Evolutionary conservation across 352 stramenopile genomes (phyloP), one percentile per base, ranked within the genome.

Genomic region (Thalassiosira hispida): DNA sequence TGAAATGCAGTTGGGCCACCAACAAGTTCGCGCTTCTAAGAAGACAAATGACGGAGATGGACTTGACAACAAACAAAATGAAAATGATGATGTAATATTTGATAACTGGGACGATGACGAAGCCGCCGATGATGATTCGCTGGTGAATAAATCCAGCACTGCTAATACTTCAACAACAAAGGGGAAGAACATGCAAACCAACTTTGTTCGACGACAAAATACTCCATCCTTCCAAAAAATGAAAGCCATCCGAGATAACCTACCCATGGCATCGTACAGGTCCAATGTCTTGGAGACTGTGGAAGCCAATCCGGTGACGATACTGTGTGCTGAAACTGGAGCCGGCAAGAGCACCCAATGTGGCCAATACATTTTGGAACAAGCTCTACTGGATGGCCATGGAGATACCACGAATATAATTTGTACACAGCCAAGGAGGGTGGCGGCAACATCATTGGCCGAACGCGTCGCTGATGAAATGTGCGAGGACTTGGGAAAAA

Each of bases 371-470:
- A 63, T 63, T 29, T n/a, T 63, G 5, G 55, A 63, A 25, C 27
- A 63, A 29, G 55, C 55, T 18, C 16, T 49, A 49, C 40, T 49
- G 40, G 40, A 49, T 49, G 16, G 16, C 11, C 20, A 63, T 33
- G 55, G 55, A 6, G 55, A 35, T 29, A 14, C 22, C 2, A 29
- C 22, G 9, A 40, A 63, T 18, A 49, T 49, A 6, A 63, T 63
- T 47, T 35, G 35, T 4, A 63, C 55, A n/a, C 55, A 63, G 22
- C 55, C 55, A 29, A 5, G 55, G 23, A 63, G 98, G 72, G 97
- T 99, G 18, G 98, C 98, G 22, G 98, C 97, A 4, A 99, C 99
- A 97, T 98, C 95, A 77, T 97, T 99, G n/a, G 97, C 98, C 2
- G 95, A 97, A 22, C 97, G 98, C 83, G 98, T 99, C 3, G 95